phyloP scores from a whole-genome alignment of 495 filamentous ascomycete genomes.

The Podospora pseudoanserina region DNA sequence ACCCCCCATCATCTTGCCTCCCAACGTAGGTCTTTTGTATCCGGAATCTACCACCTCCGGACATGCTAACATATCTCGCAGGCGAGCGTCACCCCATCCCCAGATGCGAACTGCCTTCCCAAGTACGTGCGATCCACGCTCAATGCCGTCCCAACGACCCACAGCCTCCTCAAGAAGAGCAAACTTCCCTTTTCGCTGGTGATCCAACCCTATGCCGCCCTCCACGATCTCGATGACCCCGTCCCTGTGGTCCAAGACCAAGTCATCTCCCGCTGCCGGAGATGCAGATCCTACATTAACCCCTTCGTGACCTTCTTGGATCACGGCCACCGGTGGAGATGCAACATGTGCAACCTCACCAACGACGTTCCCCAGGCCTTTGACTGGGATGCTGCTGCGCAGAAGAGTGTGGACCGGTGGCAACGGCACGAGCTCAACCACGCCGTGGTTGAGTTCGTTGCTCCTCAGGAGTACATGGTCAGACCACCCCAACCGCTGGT shows the following conservation, averaged over 20 bases:
- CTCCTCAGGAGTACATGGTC: slow-evolving; percentile 99
- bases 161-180: slow-evolving; percentile 91
- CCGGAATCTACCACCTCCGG: not conserved
- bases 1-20: slow-evolving; percentile 84
- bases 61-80: slow-evolving; percentile 40
- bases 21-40: slow-evolving; percentile 67
- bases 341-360: slow-evolving; percentile 98
- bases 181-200: slow-evolving; percentile 92
- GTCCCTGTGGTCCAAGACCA: slow-evolving; percentile 93
- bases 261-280: slow-evolving; percentile 91
- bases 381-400: slow-evolving; percentile 90
- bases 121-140: slow-evolving; percentile 95
- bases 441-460: slow-evolving; percentile 92
- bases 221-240: slow-evolving; percentile 87
- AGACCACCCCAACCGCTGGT: slow-evolving; percentile 93
- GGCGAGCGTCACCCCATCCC: slow-evolving; percentile 89
- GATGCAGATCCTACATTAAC: slow-evolving; percentile 96
- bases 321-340: slow-evolving; percentile 95
- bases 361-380: slow-evolving; percentile 98
- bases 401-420: slow-evolving; percentile 87
- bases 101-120: slow-evolving; percentile 84
- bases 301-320: slow-evolving; percentile 95
- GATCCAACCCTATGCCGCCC: slow-evolving; percentile 89
- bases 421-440: slow-evolving; percentile 89
- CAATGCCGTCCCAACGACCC: slow-evolving; percentile 86